Base-by-base conservation (phyloP, 139 green algal species). In the Desmodesmus armatus region DNA sequence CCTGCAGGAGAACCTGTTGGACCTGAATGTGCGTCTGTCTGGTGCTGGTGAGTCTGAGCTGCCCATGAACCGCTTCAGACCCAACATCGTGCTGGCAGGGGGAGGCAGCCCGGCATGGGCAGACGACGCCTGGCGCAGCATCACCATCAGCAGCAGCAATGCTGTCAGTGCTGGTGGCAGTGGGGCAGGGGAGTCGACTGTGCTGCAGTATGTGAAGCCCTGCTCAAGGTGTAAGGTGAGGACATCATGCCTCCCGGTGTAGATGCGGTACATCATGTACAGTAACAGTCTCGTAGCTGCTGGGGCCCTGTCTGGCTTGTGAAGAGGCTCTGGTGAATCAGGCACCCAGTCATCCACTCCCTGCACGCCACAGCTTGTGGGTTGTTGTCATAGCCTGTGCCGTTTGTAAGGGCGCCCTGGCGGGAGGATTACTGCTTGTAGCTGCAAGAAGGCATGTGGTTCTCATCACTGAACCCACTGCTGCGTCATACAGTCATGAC, bases 11-110 rank as follows among this genome's bases (percentile, higher is more conserved):
- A 93, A 87, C 2, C 85, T 96, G 21, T 71, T 62, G 0, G 84
- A 89, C 21, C 83, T 97, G 37, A 96, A 96, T 44, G 35, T 53
- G 40, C 63, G 80, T 21, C 80, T 94, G 25, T 55, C 23, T 21
- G 53, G 69, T 39, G 53, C 19, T 39, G 76, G 76, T n/a, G 31
- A 65, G 41, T 66, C 77, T 43, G 69, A 77, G 25, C 76, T 96
- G 66, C 84, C 87, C 29, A 97, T 97, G 81, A 90, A 95, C 73
- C 90, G 94, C 35, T 97, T 97, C 88, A 62, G 94, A 2, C 91
- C 94, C 31, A 97, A 97, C 85, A 87, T 97, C 41, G 87, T 96
- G 43, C 77, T 97, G 25, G 37, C 66, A 21, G 92, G 85, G 0
- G 71, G 67, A 0, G 43, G 39, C 3, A 27, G 5, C 2, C 15